These are phyloP conservation scores for Pyracantha coccinea DNA, from an alignment of 331 rosid genomes.

Conservation along the genomic window DNA sequence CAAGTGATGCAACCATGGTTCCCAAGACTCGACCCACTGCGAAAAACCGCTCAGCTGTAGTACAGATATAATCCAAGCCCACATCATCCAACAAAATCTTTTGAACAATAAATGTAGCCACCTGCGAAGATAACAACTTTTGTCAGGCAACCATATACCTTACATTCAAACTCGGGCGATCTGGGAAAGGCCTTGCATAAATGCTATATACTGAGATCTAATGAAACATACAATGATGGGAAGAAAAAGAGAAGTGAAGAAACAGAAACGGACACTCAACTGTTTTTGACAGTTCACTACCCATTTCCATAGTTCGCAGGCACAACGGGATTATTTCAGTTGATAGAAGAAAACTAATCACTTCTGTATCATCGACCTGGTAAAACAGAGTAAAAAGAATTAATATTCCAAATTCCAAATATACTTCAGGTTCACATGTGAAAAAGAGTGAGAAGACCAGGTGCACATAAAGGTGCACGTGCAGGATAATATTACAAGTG, in stretches of 20 bases:
- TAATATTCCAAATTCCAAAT: background rate
- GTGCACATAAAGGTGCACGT: background rate
- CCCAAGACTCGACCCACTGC: constrained; percentile 65
- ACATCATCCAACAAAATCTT: constrained; percentile 60
- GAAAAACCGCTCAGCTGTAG: constrained; percentile 69
- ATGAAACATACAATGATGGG: background rate
- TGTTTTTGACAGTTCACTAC: constrained; percentile 74
- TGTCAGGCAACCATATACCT: constrained; percentile 4
- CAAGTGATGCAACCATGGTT: constrained; percentile 56
- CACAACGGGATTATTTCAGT: constrained; percentile 83
- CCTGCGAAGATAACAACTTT: constrained; percentile 31
- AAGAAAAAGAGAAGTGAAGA: background rate
- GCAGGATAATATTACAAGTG: background rate
- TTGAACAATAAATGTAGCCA: constrained; percentile 74
- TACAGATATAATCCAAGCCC: constrained; percentile 72
- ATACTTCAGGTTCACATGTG: background rate
- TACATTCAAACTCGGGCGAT: background rate
- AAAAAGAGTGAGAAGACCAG: background rate
- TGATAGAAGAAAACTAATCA: constrained; percentile 69
- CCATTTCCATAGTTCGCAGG: constrained; percentile 82
- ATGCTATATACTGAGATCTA: background rate
- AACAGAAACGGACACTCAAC: constrained; percentile 39
- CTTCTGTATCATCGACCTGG: constrained; percentile 76
- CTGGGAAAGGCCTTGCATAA: background rate
- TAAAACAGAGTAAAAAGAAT: constrained; percentile 1